Evolutionary conservation across 1,139 yeast genomes (phyloP), one percentile per base, ranked within the genome.

Genomic region (Debaryomyces sp.): DNA sequence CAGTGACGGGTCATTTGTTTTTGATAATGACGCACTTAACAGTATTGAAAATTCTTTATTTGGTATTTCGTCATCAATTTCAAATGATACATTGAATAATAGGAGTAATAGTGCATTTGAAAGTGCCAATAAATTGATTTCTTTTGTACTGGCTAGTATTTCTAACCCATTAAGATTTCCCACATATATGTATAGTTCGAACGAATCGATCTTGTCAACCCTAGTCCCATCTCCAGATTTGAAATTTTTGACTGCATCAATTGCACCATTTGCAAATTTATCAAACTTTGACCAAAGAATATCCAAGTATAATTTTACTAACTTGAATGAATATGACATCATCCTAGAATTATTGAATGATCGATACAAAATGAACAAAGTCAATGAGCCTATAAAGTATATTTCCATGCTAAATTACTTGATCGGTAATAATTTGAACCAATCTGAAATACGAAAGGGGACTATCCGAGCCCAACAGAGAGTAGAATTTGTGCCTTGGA

Each of bases 121-220:
- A 43, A 92, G 90, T 47, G 84, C 95, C 2, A 94, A 94, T 68
- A 91, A 89, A 63, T 75, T 94, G 38, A 91, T 94, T 6, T 82
- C 97, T 0, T 85, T 91, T 17, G 91, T 89, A 9, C 82, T 91
- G 75, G 85, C 96, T 0, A 85, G 94, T 0, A 73, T 90, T 4
- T 89, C 98, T 2, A 89, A 92, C 54, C 90, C 98, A 0, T 70
- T 94, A 36, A 75, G 99, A 54, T 94, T 89, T 64, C 99, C 99
- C 2, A 87, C 96, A 43, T 91, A 91, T 67, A 85, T 91, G 81
- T 94, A 89, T 74, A 88, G 88, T 58, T 91, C 96, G 15, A 72
- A 88, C 56, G 90, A 92, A 42, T 86, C 96, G 45, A 85, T 94
- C 15, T 70, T 91, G 50, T 86, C 97, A 1, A 83, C 95, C 0